These are phyloP conservation scores for Calcarisporium arbuscula DNA, from an alignment of 2,329 filamentous ascomycete species.

Conservation along the genomic window DNA sequence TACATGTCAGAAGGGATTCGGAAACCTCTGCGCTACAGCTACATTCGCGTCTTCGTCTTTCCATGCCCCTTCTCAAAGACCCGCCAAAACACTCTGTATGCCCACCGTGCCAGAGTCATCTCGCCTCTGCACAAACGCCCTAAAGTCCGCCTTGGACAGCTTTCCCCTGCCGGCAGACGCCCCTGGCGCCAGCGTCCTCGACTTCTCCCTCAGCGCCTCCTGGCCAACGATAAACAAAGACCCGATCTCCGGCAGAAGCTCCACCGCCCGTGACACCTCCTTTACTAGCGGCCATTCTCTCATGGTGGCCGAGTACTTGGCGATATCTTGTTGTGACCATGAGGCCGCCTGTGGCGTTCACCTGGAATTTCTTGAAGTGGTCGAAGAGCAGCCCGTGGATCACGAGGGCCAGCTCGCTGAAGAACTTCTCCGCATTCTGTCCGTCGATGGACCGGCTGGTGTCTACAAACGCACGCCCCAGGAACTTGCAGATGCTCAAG, in stretches of 20 bases:
- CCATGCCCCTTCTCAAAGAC: conserved; percentile 34
- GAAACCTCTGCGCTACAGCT: too few relatives aligned
- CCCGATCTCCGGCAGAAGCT: conserved; percentile 87
- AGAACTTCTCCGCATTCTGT: conserved; percentile 75
- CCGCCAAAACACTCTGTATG: conserved; percentile 74
- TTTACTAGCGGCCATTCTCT: conserved; percentile 72
- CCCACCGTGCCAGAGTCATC: conserved; percentile 78
- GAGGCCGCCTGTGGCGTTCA: conserved; percentile 87
- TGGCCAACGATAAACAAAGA: conserved; percentile 91
- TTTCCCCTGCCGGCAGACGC: conserved; percentile 42
- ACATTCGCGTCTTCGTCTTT: background rate
- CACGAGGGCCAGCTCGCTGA: conserved; percentile 75
- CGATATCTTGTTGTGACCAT: conserved; percentile 96
- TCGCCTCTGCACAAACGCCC: conserved; percentile 75
- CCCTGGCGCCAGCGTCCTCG: conserved; percentile 48
- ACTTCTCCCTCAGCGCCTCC: conserved; percentile 67
- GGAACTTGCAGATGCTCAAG: conserved; percentile 71
- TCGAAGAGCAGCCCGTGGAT: conserved; percentile 76
- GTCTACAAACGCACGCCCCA: conserved; percentile 59
- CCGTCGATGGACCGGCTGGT: conserved; percentile 69
- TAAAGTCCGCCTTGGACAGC: conserved; percentile 63
- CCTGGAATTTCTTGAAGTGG: conserved; percentile 89
- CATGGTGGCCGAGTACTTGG: conserved; percentile 82
- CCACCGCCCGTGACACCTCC: conserved; percentile 63
- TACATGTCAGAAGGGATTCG: background rate